Base-by-base conservation (phyloP, 2,329 filamentous ascomycete species). In the Paecilomyces dactylethromorphus region DNA sequence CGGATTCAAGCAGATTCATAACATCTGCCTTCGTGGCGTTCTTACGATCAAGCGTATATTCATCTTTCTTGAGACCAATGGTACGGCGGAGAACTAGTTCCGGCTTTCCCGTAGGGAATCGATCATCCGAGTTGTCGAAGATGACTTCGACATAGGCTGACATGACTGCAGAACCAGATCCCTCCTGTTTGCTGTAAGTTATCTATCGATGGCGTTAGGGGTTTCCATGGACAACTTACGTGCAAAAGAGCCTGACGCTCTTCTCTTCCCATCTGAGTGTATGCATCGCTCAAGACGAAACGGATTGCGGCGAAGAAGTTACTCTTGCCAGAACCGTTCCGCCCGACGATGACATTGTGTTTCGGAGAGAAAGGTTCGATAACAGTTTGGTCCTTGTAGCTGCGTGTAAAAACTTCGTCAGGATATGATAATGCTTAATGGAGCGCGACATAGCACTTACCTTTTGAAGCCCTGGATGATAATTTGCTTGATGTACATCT, bases 401-500 rank as follows among this genome's bases (percentile, higher is more conserved):
- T 96, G 69, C 58, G 53, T 63, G 58, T 53, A 54, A 32, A 15
- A 18, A 52, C 22, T 53, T 45, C 62, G 70, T 61, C 49, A 59
- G 56, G 51, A 59, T 29, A 52, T 52, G 13, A 11, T 13, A 15
- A 52, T 66, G 60, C 61, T 60, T 8, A 12, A 52, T 10, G 49
- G 3, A 32, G 8, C 10, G 18, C 45, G 21, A 52, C 21, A 29
- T 31, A 13, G 5, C 58, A 71, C 77, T 66, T 76, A 95, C 92
- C 92, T 97, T 80, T 99, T 99, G 81, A 99, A 99, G 86, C 94
- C 94, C 77, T 99, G 94, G 74, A 99, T 97, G 76, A 97, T 97
- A 76, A 97, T 97, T 81, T 99, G 94, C 78, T 99, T 99, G 84
- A 99, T 97, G 81, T 95, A 94, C 92, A 97, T 96, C 68, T 74